phyloP scores from a whole-genome alignment of 257 asterid species.

The Solanum etuberosum region DNA sequence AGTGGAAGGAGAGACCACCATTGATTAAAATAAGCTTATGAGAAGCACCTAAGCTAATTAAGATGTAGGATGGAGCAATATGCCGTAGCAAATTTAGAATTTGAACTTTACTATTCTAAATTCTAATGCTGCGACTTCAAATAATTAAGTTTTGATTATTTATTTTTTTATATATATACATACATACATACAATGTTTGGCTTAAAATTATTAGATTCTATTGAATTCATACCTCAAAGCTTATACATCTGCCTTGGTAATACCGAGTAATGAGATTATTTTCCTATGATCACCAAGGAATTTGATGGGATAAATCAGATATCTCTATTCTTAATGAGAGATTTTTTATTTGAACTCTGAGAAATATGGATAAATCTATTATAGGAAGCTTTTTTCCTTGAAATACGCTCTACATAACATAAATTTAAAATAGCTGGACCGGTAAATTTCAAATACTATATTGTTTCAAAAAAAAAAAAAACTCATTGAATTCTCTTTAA shows the following conservation, averaged over 20 bases:
- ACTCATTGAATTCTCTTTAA: too few species aligned
- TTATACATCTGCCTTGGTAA: neutral
- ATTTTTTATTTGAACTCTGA: neutral
- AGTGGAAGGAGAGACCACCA: neutral
- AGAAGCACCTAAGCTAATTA: neutral
- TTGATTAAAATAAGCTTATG: neutral
- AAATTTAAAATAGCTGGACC: too few species aligned
- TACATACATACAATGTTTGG: neutral
- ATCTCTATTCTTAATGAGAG: neutral
- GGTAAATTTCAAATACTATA: too few species aligned
- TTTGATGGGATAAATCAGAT: neutral
- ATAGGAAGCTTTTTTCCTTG: neutral
- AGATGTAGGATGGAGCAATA: neutral
- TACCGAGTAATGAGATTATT: too few species aligned
- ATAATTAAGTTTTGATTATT: neutral
- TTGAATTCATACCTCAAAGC: neutral
- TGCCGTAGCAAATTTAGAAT: neutral
- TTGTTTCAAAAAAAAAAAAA: too few species aligned
- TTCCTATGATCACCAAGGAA: neutral
- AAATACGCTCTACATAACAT: neutral
- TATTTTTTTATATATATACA: neutral
- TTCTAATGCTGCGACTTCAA: neutral
- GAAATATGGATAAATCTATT: too few species aligned
- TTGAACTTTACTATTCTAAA: neutral
- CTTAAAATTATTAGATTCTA: neutral